Base-by-base conservation (phyloP, 805 yeast species). In the Kuraishia ogatae region DNA sequence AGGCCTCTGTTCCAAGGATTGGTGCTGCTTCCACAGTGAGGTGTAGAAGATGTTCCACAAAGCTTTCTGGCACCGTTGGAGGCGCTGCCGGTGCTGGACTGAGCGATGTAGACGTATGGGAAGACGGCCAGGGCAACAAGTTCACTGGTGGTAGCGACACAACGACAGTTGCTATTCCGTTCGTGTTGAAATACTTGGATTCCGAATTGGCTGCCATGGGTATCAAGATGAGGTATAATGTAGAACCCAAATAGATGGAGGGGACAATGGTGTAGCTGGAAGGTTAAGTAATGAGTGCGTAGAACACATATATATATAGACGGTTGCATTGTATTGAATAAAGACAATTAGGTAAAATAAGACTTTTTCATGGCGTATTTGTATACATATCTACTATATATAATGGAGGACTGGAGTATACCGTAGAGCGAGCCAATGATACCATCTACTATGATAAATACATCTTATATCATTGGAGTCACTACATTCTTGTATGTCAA, bases 151-250 rank as follows among this genome's bases (percentile, higher is more conserved):
- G 99, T 66, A 84, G 82, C 57, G 80, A 94, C 58, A 90, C 97
- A n/a, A 87, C 97, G 2, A 87, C 96, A 0, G 94, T 94, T 60
- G 97, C 97, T 50, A 87, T 94, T 68, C 99, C 99, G 56, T 94
- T 92, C 68, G 99, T 94, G 39, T 81, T 94, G 79, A 88, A 92
- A 68, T 94, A 93, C 68, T 78, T 94, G 68, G 98, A 94, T 66
- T 89, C 96, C 39, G 99, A 94, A 71, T 79, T 94, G 62, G 83
- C 96, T 19, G 98, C 99, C 17, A 94, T 94, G 99, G 98, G 98
- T 73, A 91, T 94, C 62, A 85, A 88, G 71, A 79, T 94, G 86
- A 84, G 86, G 60, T 93, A 89, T 74, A 89, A 89, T 64, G 96
- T 92, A 53, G 84, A 79, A 54, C 97, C 91, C 51, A 71, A 70